phyloP scores from a whole-genome alignment of 2,329 filamentous ascomycete species.

The Ophiocordyceps robertsii region DNA sequence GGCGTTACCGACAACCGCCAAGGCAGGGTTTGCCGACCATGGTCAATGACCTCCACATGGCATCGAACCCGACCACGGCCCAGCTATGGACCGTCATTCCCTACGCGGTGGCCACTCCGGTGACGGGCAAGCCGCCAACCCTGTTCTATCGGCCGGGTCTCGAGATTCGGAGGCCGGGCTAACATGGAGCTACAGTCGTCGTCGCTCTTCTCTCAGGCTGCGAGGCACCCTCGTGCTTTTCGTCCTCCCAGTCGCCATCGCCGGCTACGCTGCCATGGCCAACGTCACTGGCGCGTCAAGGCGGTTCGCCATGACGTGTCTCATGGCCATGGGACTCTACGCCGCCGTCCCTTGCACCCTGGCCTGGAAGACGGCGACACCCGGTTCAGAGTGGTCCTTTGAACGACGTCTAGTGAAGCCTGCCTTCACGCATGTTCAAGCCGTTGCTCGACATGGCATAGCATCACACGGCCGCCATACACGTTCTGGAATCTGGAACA shows the following conservation, averaged over 20 bases:
- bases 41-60: slow-evolving; percentile 40
- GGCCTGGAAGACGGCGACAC: slow-evolving; percentile 56
- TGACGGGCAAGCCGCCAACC: slow-evolving; percentile 27
- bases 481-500: not conserved
- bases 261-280: slow-evolving; percentile 51
- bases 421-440: not conserved
- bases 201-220: slow-evolving; percentile 44
- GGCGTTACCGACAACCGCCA: not conserved
- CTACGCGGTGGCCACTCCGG: slow-evolving; percentile 44
- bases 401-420: not conserved
- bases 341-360: slow-evolving; percentile 48
- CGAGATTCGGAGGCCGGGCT: not conserved
- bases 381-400: slow-evolving; percentile 46
- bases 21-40: slow-evolving; percentile 34
- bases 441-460: not conserved
- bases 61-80: slow-evolving; percentile 39
- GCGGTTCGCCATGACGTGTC: slow-evolving; percentile 53
- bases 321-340: slow-evolving; percentile 55
- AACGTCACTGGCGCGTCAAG: slow-evolving; percentile 35
- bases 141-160: not conserved
- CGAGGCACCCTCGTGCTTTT: slow-evolving; percentile 49
- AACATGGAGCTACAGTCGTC: slow-evolving; percentile 20
- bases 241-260: slow-evolving; percentile 49
- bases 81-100: slow-evolving; percentile 53
- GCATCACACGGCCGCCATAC: no score